Percentiles rank a stretch among this genome's conserved stretches.
These are phyloP conservation scores for Tolypocladium endophyticum DNA, from an alignment of 2,329 filamentous ascomycete genomes.

Conservation along the genomic window DNA sequence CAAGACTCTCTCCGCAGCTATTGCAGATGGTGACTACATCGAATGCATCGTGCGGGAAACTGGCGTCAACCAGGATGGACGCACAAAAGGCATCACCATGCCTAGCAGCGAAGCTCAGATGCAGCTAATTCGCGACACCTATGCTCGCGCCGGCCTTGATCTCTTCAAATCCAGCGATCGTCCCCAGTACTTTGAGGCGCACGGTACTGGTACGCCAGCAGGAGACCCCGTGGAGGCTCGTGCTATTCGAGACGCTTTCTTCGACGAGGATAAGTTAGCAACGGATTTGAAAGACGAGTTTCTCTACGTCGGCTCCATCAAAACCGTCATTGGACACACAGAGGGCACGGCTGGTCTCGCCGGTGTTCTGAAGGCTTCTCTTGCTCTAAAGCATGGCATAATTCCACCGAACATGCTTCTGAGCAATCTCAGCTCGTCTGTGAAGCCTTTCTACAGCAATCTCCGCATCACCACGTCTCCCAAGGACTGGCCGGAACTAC, in stretches of 20 bases:
- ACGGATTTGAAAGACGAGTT: background rate
- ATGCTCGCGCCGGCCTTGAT: constrained; percentile 16
- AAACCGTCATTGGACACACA: background rate
- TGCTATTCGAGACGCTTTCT: background rate
- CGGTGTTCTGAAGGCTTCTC: background rate
- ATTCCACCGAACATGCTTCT: background rate
- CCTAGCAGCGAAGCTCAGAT: constrained; percentile 7
- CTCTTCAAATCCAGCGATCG: constrained; percentile 6
- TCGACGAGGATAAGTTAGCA: background rate
- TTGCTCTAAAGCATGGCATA: background rate
- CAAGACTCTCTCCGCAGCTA: constrained; percentile 31
- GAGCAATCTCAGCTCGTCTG: background rate
- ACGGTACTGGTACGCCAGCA: constrained; percentile 27
- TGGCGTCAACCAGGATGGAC: constrained; percentile 29
- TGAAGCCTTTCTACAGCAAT: background rate
- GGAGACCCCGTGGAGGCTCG: constrained; percentile 12
- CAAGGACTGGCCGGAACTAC: background rate
- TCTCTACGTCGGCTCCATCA: background rate
- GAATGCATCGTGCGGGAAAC: constrained; percentile 22
- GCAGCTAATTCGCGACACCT: constrained; percentile 15
- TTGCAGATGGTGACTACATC: constrained; percentile 30
- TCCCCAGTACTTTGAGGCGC: constrained; percentile 17
- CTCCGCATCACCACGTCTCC: background rate
- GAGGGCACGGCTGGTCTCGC: background rate
- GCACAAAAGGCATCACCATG: constrained; percentile 26